Percentiles rank a stretch among this genome's conserved stretches.
Conservation (phyloP, 495 filamentous ascomycete species). For the Tuber borchii region DNA sequence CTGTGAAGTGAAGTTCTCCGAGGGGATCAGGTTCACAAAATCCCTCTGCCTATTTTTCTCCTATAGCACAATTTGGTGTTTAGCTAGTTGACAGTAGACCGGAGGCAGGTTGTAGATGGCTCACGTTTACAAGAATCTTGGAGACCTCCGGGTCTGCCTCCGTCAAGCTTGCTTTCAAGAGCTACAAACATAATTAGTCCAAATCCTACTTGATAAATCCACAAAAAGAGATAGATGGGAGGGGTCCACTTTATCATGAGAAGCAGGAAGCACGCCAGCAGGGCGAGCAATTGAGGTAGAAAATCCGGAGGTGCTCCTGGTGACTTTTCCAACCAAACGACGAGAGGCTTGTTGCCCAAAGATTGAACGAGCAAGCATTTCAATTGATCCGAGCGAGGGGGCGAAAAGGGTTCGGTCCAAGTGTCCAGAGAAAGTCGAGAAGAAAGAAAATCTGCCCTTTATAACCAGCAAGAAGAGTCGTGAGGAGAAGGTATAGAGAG, state of each 20-base stretch:
- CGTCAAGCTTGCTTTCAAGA: constrained; percentile 70
- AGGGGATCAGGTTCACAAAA: constrained; percentile 97
- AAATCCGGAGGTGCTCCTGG: constrained; percentile 46
- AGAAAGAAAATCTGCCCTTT: background rate
- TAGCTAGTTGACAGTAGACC: background rate
- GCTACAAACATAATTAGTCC: constrained; percentile 46
- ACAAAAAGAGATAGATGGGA: background rate
- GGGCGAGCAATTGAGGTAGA: constrained; percentile 38
- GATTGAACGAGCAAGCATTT: constrained; percentile 33
- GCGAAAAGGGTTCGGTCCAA: background rate
- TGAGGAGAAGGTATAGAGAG: background rate
- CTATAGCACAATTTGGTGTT: constrained; percentile 46
- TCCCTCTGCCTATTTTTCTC: constrained; percentile 94
- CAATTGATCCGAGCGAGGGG: background rate
- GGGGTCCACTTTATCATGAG: constrained; percentile 23
- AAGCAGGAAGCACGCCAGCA: constrained; percentile 30
- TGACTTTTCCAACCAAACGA: constrained; percentile 35
- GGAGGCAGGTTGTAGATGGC: constrained; percentile 2
- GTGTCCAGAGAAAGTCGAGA: background rate
- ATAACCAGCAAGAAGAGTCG: background rate
- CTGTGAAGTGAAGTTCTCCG: constrained; percentile 97
- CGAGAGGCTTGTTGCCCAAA: constrained; percentile 22
- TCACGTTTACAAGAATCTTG: constrained; percentile 81
- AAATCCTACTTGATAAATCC: constrained; percentile 18
- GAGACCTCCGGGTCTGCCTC: constrained; percentile 80